A percentile compares a stretch with the other conserved stretches of the same genome.
Conservation (phyloP, 768 basidiomycete genomes). For the Punctularia strigosozonata region DNA sequence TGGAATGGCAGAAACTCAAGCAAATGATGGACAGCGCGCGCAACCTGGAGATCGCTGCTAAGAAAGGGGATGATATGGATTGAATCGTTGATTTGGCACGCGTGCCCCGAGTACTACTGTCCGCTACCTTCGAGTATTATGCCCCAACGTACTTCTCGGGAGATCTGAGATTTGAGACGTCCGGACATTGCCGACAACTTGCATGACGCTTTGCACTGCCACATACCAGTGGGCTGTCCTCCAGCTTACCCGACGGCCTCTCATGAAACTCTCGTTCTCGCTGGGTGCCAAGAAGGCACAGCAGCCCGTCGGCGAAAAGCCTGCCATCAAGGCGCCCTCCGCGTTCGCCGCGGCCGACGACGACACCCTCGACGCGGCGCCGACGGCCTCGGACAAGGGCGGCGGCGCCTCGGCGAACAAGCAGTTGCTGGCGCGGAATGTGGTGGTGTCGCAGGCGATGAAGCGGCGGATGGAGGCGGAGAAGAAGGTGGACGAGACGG, state of each 20-base stretch:
- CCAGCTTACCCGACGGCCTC: constrained; percentile 13
- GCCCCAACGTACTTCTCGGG: too few species aligned
- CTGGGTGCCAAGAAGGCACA: constrained; percentile 43
- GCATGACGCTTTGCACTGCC: not conserved
- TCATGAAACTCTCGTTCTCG: constrained; percentile 88
- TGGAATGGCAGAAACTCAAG: constrained; percentile 61
- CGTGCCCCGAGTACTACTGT: too few species aligned
- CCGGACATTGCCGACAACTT: too few species aligned
- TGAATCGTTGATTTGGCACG: too few species aligned
- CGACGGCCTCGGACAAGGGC: constrained; percentile 28
- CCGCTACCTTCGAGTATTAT: too few species aligned
- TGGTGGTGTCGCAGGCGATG: constrained; percentile 47
- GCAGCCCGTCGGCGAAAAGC: constrained; percentile 39
- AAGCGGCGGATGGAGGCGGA: constrained; percentile 73
- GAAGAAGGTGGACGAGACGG: constrained; percentile 64
- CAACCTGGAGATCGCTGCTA: constrained; percentile 40
- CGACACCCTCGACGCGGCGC: constrained; percentile 35
- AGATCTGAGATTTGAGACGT: too few species aligned
- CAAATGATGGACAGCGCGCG: constrained; percentile 66
- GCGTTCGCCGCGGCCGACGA: constrained; percentile 56
- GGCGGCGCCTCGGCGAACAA: too few species aligned
- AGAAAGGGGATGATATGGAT: constrained; percentile 34
- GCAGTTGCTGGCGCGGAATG: constrained; percentile 44
- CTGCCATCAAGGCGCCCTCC: constrained; percentile 42
- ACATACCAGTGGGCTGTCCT: constrained; percentile 3